Evolutionary conservation across 2,329 filamentous ascomycete genomes (phyloP), one percentile per base, ranked within the genome.

Genomic region (Stylonectria norvegica): DNA sequence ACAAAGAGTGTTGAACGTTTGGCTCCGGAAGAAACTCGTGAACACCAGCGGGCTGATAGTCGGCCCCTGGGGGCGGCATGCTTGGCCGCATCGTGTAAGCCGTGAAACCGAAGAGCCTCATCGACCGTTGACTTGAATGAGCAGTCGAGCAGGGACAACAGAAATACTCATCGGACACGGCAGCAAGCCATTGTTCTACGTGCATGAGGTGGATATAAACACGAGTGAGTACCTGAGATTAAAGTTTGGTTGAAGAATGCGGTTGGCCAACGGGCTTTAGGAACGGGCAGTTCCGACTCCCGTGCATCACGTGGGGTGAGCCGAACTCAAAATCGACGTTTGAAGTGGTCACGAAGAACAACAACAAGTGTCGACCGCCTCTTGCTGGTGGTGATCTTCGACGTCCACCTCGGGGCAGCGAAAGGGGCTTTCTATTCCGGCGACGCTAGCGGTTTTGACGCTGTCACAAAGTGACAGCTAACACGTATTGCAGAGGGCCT

Each of bases 231-330:
- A 34, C 18, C 28, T 34, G 34, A 23, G 28, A 32, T 34, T 28
- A 40, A 28, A 27, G 32, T 35, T 16, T 20, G 35, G 14, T 18
- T 23, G 11, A 12, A 30, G 22, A n/a, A n/a, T n/a, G n/a, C n/a
- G n/a, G n/a, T n/a, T n/a, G n/a, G n/a, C n/a, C n/a, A n/a, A 36
- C 20, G 34, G 34, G n/a, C 14, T 17, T 16, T 28, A 27, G 20
- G 14, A 28, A 16, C 32, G 23, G 42, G 25, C 27, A 30, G 34
- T 36, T 38, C 34, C 36, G 16, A 33, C 43, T 45, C 40, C 16
- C 30, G 38, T 28, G 33, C 28, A 37, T 48, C 53, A 55, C 53
- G 49, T 57, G 53, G 51, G 32, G 38, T 43, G 30, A 32, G 30
- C 30, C 11, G 42, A 56, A 45, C 50, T 49, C 37, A 50, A 51